Evolutionary conservation across 352 stramenopile genomes (phyloP), one percentile per base, ranked within the genome.

Genomic region (Phytopythium vexans): DNA sequence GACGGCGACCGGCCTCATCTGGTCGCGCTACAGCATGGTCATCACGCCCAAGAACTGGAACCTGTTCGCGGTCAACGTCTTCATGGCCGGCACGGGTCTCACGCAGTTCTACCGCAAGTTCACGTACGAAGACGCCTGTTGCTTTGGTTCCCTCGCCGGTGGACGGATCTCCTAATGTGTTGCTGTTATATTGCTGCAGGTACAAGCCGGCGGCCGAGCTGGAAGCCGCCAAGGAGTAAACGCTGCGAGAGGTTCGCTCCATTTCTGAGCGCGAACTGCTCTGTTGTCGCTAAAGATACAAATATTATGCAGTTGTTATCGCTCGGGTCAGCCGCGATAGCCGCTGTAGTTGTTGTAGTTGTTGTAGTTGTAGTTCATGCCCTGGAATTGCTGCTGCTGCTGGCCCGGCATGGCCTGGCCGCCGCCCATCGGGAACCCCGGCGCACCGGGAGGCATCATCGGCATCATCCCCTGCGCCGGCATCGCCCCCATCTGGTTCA

Each of bases 1-100:
- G 41, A 71, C 74, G 52, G 51, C 65, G 37, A 94, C 83, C 14
- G 83, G 83, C 31, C 44, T 94, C 49, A 90, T 94, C 68, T 94
- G 85, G 85, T 89, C 77, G 34, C 75, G 85, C 49, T 94, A 94
- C 74, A 86, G 68, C 56, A 64, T 93, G 45, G 74, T 94, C 40
- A 89, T 94, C 66, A 93, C 74, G 49, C 85, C 85, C 43, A 86
- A 89, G 60, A 95, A 95, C 78, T 95, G 86, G 72, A 95, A 91
- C 66, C 68, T 95, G 12, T 91, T 94, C 64, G 63, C 73, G 11
- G 85, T 95, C 52, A 95, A 95, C 57, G 61, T 90, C 41, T 89
- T 92, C 62, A 93, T 95, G 77, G 84, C 71, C 47, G 74, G 62
- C 64, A 95, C 84, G 46, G 85, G 85, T 27, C 60, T 85, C 42